Evolutionary conservation across 257 asterid species (phyloP).

Genomic region (Lithospermum erythrorhizon): DNA sequence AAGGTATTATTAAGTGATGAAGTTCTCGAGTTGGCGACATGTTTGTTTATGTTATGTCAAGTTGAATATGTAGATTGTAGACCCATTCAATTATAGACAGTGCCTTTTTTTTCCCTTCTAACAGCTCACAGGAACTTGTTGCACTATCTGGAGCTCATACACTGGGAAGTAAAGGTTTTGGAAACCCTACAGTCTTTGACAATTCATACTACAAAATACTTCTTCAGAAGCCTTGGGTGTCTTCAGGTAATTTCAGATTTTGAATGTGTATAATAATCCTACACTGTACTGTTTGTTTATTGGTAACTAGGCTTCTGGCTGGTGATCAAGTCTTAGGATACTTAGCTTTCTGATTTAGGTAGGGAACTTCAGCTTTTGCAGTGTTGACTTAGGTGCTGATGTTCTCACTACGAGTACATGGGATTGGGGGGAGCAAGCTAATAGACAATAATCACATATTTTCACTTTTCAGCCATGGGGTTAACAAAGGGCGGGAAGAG

Average conservation of each 20-base stretch:
- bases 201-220: constrained; percentile 80
- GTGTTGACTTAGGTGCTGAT: no score
- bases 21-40: not conserved
- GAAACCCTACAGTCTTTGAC: constrained; percentile 66
- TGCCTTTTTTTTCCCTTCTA: constrained; percentile 8
- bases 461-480: not conserved
- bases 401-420: no score
- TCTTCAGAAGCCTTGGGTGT: constrained; percentile 73
- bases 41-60: not conserved
- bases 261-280: not conserved
- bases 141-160: constrained; percentile 94
- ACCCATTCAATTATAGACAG: not conserved
- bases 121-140: constrained; percentile 76
- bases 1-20: not conserved
- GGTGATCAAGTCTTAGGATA: not conserved
- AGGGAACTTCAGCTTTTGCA: not conserved
- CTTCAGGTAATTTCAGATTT: constrained; percentile 41
- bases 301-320: not conserved
- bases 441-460: no score
- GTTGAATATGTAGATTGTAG: not conserved
- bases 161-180: constrained; percentile 85
- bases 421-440: no score
- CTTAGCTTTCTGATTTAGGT: not conserved
- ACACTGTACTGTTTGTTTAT: not conserved
- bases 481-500: no score